Evolutionary conservation across 805 yeast genomes (phyloP), one percentile per base, ranked within the genome.

Genomic region (Ogataea saltuana): DNA sequence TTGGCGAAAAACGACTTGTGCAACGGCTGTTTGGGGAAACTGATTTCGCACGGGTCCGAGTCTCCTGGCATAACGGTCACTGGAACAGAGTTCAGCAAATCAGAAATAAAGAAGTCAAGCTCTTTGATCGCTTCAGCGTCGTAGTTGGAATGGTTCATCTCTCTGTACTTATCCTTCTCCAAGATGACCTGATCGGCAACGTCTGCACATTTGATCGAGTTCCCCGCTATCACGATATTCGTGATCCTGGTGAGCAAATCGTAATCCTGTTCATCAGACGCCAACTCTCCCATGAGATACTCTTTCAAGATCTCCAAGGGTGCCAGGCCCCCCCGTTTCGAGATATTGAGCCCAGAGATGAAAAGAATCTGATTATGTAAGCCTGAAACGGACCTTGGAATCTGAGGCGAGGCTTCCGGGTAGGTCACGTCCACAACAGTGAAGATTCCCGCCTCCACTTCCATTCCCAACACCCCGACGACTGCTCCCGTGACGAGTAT

Each of bases 21-120:
- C n/a, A 93, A 59, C 2, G 95, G 85, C 61, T 85, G 96, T 63
- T 93, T 97, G 1, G 99, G 99, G 44, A 88, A 64, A 38, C 90
- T 77, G 13, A 75, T 67, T 48, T 86, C 95, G n/a, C 88, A 81
- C 0, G 97, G 96, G 61, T 93, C 99, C 4, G 72, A 65, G 6
- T 69, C 75, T 4, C 99, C 98, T 0, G 99, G 96, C 81, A 93
- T 73, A 2, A 93, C 55, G 32, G 83, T 76, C 6, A 90, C 80
- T 0, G 95, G 85, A 13, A 88, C 64, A 2, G 84, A 70, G 6
- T 71, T 62, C 3, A 82, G 65, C 1, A 87, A 47, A 11, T 83
- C 82, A 2, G 70, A 59, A 4, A 91, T 51, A 53, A 83, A 79
- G 8, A 59, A 53, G 52, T 87, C 91, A 18, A 91, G 63, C n/a